These are phyloP conservation scores for Carex myosuroides DNA, from an alignment of 176 grass and related monocot genomes.

Conservation along the genomic window DNA sequence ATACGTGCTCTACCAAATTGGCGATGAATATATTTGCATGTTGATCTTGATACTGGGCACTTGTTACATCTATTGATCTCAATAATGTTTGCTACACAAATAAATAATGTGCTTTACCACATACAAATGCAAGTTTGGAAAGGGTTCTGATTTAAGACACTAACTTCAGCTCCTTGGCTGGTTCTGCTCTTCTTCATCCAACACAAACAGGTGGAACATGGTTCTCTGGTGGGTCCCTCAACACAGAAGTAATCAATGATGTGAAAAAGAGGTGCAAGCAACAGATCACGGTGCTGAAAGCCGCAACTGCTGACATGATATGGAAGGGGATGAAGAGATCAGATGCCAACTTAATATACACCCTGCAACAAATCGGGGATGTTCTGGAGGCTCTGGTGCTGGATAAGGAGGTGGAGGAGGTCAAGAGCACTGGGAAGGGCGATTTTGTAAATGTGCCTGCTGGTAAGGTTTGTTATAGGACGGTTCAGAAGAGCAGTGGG, in stretches of 20 bases:
- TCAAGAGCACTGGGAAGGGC: slow-evolving; percentile 15
- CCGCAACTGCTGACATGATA: slow-evolving; percentile 14
- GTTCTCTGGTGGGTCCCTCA: slow-evolving; percentile 8
- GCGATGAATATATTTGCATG: not conserved
- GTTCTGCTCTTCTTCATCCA: not conserved
- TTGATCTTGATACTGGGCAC: not conserved
- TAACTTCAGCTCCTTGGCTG: not conserved
- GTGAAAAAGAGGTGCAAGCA: slow-evolving; percentile 5
- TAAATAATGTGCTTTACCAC: not conserved
- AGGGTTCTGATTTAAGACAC: not conserved
- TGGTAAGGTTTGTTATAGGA: slow-evolving; percentile 20
- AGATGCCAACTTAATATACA: slow-evolving; percentile 1
- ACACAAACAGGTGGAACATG: not conserved
- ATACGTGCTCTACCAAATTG: not conserved
- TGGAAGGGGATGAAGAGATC: slow-evolving; percentile 17
- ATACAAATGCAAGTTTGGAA: not conserved
- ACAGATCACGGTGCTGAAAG: slow-evolving; percentile 6
- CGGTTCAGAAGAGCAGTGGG: not conserved
- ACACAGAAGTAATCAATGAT: not conserved
- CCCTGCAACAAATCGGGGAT: slow-evolving; percentile 18
- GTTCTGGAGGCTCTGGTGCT: slow-evolving; percentile 7
- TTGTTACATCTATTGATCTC: not conserved
- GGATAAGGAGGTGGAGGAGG: slow-evolving; percentile 19
- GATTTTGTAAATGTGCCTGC: slow-evolving; percentile 16
- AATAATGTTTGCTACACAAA: not conserved